A percentile compares a stretch with the other conserved stretches of the same genome.
Evolutionary conservation across 257 asterid genomes (phyloP).

Genomic region (Jacaranda copaia): DNA sequence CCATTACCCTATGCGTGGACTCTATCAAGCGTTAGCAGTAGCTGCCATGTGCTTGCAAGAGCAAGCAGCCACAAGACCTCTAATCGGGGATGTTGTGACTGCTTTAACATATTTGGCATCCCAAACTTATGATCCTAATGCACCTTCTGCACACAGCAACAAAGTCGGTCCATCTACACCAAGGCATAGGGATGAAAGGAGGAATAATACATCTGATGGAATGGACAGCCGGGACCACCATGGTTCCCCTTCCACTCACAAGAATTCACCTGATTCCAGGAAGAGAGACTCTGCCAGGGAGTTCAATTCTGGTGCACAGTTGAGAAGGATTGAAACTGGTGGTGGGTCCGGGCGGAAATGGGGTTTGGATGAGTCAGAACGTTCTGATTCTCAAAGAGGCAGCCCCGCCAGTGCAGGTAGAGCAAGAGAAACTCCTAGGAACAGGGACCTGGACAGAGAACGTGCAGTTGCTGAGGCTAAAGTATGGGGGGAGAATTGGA

Average conservation of each 20-base stretch:
- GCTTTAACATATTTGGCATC: constrained; percentile 90
- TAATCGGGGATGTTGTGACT: constrained; percentile 94
- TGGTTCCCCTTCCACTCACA: constrained; percentile 72
- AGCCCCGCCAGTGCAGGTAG: constrained; percentile 80
- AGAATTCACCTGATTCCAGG: constrained; percentile 74
- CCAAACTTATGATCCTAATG: constrained; percentile 83
- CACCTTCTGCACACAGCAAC: constrained; percentile 54
- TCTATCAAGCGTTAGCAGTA: constrained; percentile 94
- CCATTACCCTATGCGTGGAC: constrained; percentile 90
- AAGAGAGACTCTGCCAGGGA: constrained; percentile 57
- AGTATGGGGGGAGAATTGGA: constrained; percentile 94
- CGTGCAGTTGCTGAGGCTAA: constrained; percentile 92
- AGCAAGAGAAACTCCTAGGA: constrained; percentile 63
- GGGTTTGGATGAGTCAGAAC: constrained; percentile 71
- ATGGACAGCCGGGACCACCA: constrained; percentile 56
- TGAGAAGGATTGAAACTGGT: constrained; percentile 65
- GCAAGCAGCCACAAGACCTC: constrained; percentile 96
- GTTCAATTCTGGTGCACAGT: constrained; percentile 51
- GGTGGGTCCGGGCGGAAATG: constrained; percentile 71
- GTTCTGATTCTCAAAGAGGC: constrained; percentile 57
- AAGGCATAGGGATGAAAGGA: constrained; percentile 66
- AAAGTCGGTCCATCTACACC: constrained; percentile 70
- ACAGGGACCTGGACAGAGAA: constrained; percentile 77
- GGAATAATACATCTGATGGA: constrained; percentile 59
- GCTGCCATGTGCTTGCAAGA: constrained; percentile 99